Evolutionary conservation across 2,329 filamentous ascomycete species (phyloP), one percentile per base, ranked within the genome.

Genomic region (Fonsecaea multimorphosa): DNA sequence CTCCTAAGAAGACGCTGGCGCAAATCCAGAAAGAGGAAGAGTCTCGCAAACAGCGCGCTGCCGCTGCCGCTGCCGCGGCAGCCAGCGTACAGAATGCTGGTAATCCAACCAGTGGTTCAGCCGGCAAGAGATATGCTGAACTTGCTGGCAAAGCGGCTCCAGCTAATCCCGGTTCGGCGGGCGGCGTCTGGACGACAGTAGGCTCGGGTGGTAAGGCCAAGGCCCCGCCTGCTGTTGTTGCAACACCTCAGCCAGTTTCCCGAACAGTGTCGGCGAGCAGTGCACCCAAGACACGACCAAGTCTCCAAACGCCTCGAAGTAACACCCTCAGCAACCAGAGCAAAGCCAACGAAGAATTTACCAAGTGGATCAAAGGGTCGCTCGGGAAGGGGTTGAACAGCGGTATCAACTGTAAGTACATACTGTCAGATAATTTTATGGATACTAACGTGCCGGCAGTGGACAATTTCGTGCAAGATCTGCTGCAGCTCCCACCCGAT

Each of bases 1-100:
- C 71, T 49, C 81, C 80, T 11, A 95, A 96, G 83, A 97, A 97
- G 85, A 97, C 93, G 0, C 83, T 98, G 52, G 92, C 93, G 27
- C 94, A 98, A 72, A 98, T 99, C 65, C 95, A 98, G 77, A 93
- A 93, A 69, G 95, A 99, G 79, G 95, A 99, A 75, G 95, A 98
- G 76, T 85, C 86, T 19, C 89, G 91, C 70, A 99, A 99, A 84
- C 89, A 90, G 73, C 92, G 90, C 76, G 86, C 87, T 51, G 83
- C 82, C 38, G 82, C 82, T 7, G 81, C 82, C 36, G 79, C 76
- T 9, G 76, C 80, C 3, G 80, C 78, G 29, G 75, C 77, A 27
- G 77, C 82, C 11, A 79, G 83, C 24, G 76, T 82, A 19, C 67
- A 64, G 46, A 78, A 76, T 44, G 73, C 77, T 5, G 79, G 81